Percentiles rank a stretch among this genome's conserved stretches.
phyloP scores from a whole-genome alignment of 2,329 filamentous ascomycete genomes.

The Penicillium rolfsii region DNA sequence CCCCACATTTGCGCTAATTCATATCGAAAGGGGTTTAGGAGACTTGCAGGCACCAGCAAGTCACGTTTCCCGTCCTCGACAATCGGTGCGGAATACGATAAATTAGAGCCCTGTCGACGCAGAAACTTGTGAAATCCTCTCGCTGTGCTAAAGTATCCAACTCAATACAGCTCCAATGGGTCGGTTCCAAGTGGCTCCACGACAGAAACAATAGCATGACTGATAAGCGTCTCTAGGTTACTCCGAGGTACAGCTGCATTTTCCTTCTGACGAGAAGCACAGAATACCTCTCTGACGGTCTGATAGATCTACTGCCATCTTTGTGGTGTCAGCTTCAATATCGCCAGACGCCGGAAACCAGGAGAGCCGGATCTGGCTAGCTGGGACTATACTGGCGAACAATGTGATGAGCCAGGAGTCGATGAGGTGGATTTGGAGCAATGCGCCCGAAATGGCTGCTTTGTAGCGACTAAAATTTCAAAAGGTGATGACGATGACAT shows the following conservation, averaged over 20 bases:
- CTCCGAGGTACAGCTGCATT: neutral
- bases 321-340: conserved; percentile 28
- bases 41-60: too few relatives aligned
- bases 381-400: conserved; percentile 11
- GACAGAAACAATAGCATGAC: neutral
- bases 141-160: neutral
- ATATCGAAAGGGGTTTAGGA: too few relatives aligned
- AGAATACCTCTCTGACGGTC: neutral
- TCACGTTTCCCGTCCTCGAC: neutral
- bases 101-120: neutral
- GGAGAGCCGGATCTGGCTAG: conserved; percentile 17
- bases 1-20: too few relatives aligned
- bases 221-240: neutral
- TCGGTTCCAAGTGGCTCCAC: neutral
- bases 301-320: conserved; percentile 23
- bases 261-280: neutral
- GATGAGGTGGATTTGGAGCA: neutral
- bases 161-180: neutral
- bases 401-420: conserved; percentile 3
- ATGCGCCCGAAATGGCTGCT: neutral
- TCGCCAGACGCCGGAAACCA: conserved; percentile 12
- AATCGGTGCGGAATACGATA: neutral
- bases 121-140: neutral
- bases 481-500: neutral
- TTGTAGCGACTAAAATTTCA: neutral